Evolutionary conservation across 495 filamentous ascomycete species (phyloP).

Genomic region (Penicillium coprophilum): DNA sequence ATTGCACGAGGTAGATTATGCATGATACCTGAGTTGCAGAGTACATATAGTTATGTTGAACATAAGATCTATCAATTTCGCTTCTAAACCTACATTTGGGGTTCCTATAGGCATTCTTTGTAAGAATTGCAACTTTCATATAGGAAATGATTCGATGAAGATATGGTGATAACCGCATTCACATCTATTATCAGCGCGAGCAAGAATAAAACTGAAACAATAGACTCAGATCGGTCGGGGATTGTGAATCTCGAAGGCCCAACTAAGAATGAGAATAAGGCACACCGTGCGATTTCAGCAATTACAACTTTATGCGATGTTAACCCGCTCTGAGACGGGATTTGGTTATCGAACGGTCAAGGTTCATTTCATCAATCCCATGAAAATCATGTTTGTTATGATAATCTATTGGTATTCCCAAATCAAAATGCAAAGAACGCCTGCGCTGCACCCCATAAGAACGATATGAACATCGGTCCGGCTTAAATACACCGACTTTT

Average conservation of each 20-base stretch:
- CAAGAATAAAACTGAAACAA: background rate
- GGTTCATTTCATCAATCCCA: conserved; percentile 7
- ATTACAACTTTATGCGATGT: background rate
- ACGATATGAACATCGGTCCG: conserved; percentile 24
- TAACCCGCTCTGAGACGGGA: background rate
- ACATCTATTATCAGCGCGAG: background rate
- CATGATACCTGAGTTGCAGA: background rate
- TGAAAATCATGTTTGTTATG: conserved; percentile 21
- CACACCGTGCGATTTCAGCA: background rate
- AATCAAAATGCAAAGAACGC: conserved; percentile 34
- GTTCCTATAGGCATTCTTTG: background rate
- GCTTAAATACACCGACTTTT: conserved; percentile 24
- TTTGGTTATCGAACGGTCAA: background rate
- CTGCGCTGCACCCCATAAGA: conserved; percentile 33
- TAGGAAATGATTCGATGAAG: background rate
- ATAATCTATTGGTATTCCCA: conserved; percentile 32
- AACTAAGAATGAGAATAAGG: background rate
- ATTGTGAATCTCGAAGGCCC: background rate
- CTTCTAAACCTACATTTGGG: background rate
- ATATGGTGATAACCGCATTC: background rate
- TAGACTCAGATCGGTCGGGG: background rate
- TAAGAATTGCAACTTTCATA: no score
- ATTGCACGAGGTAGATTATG: conserved; percentile 20
- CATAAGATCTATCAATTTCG: background rate
- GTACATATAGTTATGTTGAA: conserved; percentile 2